Evolutionary conservation across 768 basidiomycete species (phyloP), one percentile per base, ranked within the genome.

Genomic region (Kwoniella dejecticola): DNA sequence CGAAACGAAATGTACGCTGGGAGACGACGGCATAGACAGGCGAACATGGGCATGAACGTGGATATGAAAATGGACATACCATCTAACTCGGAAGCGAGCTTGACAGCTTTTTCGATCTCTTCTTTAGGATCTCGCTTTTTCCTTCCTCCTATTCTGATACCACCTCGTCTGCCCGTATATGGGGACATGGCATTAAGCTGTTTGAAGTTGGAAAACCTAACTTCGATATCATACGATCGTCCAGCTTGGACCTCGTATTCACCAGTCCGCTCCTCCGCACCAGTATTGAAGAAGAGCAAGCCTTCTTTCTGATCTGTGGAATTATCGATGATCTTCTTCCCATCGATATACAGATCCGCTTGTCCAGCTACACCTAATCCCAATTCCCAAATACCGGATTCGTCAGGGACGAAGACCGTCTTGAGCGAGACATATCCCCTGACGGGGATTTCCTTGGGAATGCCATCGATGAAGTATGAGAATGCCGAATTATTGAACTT

Each of bases 11-110:
- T 12, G 24, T 48, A 15, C 6, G 33, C 7, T 7, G 33, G 33
- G 15, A n/a, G n/a, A n/a, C n/a, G n/a, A n/a, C n/a, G n/a, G n/a
- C n/a, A n/a, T n/a, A n/a, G n/a, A n/a, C n/a, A n/a, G 44, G 44
- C 23, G 17, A 29, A 10, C 7, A 17, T 57, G 53, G 46, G 10
- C 26, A n/a, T 23, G 48, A 24, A 26, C 10, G 11, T 27, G 6
- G 52, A 53, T 7, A 15, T 11, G 19, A 15, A 10, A 2, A 4
- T 42, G 23, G 17, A 49, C 69, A 30, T 24, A 68, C 69, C 82
- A 73, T 88, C 86, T 8, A 81, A 83, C 4, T 81, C 72, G 8
- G 78, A 72, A 1, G 87, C 74, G 4, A 72, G 65, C 40, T 62
- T 63, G 19, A 76, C 52, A 2, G 78, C 79, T 13, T 72, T 64